Conservation (phyloP, 257 asterid genomes). For the Primulina huaijiensis region DNA sequence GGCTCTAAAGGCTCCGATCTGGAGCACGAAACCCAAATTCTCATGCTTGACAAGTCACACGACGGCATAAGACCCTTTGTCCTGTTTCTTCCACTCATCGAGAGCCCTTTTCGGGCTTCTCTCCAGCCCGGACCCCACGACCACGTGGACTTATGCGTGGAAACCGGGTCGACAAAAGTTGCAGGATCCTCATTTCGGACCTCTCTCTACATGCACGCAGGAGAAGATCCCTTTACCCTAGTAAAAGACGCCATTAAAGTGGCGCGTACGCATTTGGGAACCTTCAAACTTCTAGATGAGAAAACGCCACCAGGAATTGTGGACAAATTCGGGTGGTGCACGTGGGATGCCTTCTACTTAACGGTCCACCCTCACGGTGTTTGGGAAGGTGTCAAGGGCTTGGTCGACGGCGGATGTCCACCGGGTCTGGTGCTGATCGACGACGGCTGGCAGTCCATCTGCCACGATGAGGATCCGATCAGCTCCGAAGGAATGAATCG, state of each 20-base stretch:
- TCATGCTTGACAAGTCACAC: constrained; percentile 59
- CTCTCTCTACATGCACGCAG: constrained; percentile 69
- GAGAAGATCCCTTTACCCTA: constrained; percentile 66
- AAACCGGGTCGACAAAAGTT: constrained; percentile 76
- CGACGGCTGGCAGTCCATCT: constrained; percentile 95
- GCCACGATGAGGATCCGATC: constrained; percentile 86
- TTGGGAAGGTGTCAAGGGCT: constrained; percentile 69
- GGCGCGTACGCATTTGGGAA: constrained; percentile 71
- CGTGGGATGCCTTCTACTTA: constrained; percentile 96
- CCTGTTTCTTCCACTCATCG: constrained; percentile 65
- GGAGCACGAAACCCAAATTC: constrained; percentile 77
- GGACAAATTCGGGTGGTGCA: constrained; percentile 99
- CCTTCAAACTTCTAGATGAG: constrained; percentile 72
- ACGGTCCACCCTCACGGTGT: constrained; percentile 90
- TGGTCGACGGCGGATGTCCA: constrained; percentile 93
- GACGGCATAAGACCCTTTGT: constrained; percentile 51
- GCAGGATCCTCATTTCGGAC: constrained; percentile 44
- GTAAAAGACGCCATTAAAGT: constrained; percentile 79
- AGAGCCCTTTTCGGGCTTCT: constrained; percentile 72
- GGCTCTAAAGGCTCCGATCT: constrained; percentile 74
- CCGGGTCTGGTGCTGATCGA: constrained; percentile 88
- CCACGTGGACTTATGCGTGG: constrained; percentile 59
- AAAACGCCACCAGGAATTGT: constrained; percentile 86
- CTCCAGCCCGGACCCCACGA: constrained; percentile 71
- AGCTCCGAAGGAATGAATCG: constrained; percentile 71